Evolutionary conservation across 2,329 filamentous ascomycete genomes (phyloP), one percentile per base, ranked within the genome.

Genomic region (Talaromyces sp.): DNA sequence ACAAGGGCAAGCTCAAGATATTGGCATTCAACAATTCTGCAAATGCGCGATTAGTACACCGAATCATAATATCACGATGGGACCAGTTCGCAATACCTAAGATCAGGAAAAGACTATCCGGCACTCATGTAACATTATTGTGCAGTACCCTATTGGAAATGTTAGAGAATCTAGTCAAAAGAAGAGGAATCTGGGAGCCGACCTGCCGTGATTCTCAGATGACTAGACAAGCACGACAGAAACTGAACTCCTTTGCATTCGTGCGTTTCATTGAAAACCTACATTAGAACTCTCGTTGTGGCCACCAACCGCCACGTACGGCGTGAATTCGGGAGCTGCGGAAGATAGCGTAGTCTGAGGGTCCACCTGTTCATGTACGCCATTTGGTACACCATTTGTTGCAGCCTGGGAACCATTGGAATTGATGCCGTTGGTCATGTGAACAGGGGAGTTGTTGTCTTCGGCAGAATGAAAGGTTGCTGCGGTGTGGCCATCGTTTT

Each of bases 401-500:
- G 58, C 52, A 37, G 46, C 11, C 10, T 62, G 45, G 19, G 58
- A 39, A 33, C 51, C 63, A 54, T 63, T 57, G 37, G 64, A 60
- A 25, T 63, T 50, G 28, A 67, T 63, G 28, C 73, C 71, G 37
- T 75, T 75, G 22, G 63, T 54, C 41, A 58, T 33, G 21, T 56
- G 56, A 10, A 58, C 53, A 15, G 61, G 17, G 33, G 67, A 67
- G 35, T 72, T 77, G 43, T 72, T 70, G 54, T 63, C 63, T 39
- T 62, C 52, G 45, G 60, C 61, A 19, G 63, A 59, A 19, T 65
- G 60, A 71, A 64, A 45, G 73, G 73, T 40, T 73, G 70, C 48
- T 72, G 74, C 73, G 37, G 76, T 70, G n/a, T 84, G 83, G 8
- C 91, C 91, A 17, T 88, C 82, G 66, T 88, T 89, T 69, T 88